These are phyloP conservation scores for Flaveria sonorensis DNA, from an alignment of 129 eudicot genomes.

Conservation along the genomic window DNA sequence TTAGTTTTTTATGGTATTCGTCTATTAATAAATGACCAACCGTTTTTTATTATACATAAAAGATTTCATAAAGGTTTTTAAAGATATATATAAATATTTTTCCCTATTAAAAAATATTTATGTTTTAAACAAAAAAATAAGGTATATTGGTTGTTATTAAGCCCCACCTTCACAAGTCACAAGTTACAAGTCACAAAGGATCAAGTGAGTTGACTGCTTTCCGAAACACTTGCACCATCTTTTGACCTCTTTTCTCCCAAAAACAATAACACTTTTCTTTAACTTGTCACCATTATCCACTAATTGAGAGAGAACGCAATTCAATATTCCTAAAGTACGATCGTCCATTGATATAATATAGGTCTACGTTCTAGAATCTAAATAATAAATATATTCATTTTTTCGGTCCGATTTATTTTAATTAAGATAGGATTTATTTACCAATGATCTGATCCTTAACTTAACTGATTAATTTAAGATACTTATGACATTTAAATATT, in stretches of 20 bases:
- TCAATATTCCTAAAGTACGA: not conserved
- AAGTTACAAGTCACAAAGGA: not conserved
- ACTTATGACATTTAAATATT: too few relatives aligned
- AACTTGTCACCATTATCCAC: not conserved
- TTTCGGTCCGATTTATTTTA: not conserved
- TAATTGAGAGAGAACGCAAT: not conserved
- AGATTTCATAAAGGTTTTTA: too few relatives aligned
- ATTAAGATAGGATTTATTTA: too few relatives aligned
- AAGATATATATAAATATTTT: too few relatives aligned
- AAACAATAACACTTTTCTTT: not conserved
- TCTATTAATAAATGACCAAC: too few relatives aligned
- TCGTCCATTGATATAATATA: not conserved
- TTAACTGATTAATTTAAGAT: too few relatives aligned
- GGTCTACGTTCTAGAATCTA: too few relatives aligned
- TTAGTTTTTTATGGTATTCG: too few relatives aligned
- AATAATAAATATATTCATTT: not conserved
- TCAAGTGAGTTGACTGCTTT: slow-evolving; percentile 7
- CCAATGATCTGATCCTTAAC: too few relatives aligned
- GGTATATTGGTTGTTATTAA: not conserved
- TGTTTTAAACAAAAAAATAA: too few relatives aligned
- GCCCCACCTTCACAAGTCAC: slow-evolving; percentile 1
- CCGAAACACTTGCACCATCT: not conserved
- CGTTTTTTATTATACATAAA: too few relatives aligned
- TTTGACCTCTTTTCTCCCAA: slow-evolving; percentile 7
- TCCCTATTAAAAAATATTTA: too few relatives aligned